Evolutionary conservation across 208 protist species (phyloP), one percentile per base, ranked within the genome.

Genomic region (Lotmaria passim): DNA sequence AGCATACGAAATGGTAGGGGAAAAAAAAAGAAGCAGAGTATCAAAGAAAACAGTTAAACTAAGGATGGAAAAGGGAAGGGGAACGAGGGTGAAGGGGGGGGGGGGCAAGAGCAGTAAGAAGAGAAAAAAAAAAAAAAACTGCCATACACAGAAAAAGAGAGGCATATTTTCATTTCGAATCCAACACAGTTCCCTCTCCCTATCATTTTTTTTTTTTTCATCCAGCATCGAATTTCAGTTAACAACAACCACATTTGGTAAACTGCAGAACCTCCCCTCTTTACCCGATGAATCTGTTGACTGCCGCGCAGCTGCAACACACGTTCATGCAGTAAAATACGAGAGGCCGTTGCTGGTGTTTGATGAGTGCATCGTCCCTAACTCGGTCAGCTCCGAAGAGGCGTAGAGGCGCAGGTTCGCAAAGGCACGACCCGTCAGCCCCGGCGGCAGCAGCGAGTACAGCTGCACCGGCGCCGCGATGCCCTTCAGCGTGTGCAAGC

Each of bases 391-490:
- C 53, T 59, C 30, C 1, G 26, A 31, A 69, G 78, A 76, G n/a
- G 36, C 36, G 36, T n/a, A n/a, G n/a, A n/a, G n/a, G n/a, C n/a
- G n/a, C n/a, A n/a, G n/a, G 36, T 39, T 6, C 36, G 36, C 8
- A 39, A 39, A 39, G 12, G 19, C 10, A 10, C 71, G 59, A 28
- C 68, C 71, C 0, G 48, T 46, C 15, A 82, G 39, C 15, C 31
- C 65, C 8, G 63, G 66, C 4, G 82, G 78, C 51, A 72, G 50
- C 8, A 81, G 57, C 8, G 72, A 81, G 23, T 82, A 30, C 4
- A 85, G 56, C 17, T 79, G 67, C 23, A 81, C 63, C 2, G 71
- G 65, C 24, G 79, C 48, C 3, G 23, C 23, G 21, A 84, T 73
- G 24, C 80, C 77, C 23, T 76, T 71, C 48, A 84, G 36, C 30